Evolutionary conservation across 768 basidiomycete species (phyloP), one percentile per base, ranked within the genome.

Genomic region (Panaeolus cyanescens): DNA sequence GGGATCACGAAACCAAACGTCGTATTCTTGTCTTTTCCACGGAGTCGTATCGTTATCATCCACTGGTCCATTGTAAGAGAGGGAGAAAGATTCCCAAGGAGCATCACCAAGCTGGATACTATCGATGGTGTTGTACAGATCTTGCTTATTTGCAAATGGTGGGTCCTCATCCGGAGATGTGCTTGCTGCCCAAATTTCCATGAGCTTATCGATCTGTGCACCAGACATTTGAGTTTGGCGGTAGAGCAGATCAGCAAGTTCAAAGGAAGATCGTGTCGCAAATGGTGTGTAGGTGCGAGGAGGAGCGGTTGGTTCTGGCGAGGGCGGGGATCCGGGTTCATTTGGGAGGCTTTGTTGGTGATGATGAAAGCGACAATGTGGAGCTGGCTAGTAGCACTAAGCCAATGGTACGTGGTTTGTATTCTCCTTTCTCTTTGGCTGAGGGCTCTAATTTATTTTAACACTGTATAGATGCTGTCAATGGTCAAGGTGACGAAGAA

Each of bases 71-170:
- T 56, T 56, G 32, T 77, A 79, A 5, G 59, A 53, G 15, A 75
- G 54, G 1, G 64, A 56, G 59, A 81, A 75, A 4, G 63, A 67
- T 3, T 71, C 20, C 79, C 80, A 83, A 0, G 77, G 72, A 15
- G 70, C 69, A 31, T 75, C 73, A 7, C 78, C 78, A 25, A 72
- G 54, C 4, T 50, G 58, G n/a, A 74, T 80, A 0, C 59, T 56
- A 55, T 83, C 76, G 32, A 83, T 81, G 0, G 65, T 68, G 0
- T 40, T 31, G 32, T 76, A 72, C 5, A 80, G 33, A 19, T 80
- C 73, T 8, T 63, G 37, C 55, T 73, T 62, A 34, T 71, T 67
- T 0, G 54, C 31, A 57, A 77, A 80, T 2, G 77, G 77, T 4
- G 76, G 68, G 5, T 56, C 45, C 10, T 64, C 56, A 39, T 15